Evolutionary conservation across 495 filamentous ascomycete species (phyloP).

Genomic region (Neurospora tetraspora): DNA sequence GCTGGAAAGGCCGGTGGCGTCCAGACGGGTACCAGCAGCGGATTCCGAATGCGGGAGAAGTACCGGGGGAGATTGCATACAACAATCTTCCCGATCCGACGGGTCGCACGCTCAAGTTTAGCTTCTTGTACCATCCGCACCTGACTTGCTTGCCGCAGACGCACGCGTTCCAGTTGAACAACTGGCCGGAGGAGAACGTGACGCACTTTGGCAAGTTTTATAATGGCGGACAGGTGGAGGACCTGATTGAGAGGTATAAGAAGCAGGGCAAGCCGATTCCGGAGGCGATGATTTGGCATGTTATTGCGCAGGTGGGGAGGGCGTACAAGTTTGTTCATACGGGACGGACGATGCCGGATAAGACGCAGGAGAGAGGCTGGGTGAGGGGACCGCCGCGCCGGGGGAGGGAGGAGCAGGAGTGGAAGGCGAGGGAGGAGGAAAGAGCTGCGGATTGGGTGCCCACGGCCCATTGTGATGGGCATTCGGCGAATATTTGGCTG

Average conservation of each 20-base stretch:
- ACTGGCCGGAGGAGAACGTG: not conserved
- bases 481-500: slow-evolving; percentile 3
- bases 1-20: not conserved
- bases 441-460: not conserved
- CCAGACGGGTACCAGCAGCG: not conserved
- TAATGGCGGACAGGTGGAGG: slow-evolving; percentile 3
- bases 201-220: slow-evolving; percentile 14
- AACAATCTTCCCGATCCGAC: fast-evolving
- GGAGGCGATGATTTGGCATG: slow-evolving; percentile 15
- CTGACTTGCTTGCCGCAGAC: not conserved
- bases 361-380: not conserved
- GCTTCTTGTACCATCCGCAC: not conserved
- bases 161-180: slow-evolving; percentile 4
- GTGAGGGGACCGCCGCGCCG: not conserved
- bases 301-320: slow-evolving; percentile 6
- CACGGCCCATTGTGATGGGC: not conserved
- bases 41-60: fast-evolving
- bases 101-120: not conserved
- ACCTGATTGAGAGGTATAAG: not conserved
- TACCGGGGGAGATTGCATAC: not conserved
- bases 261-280: not conserved
- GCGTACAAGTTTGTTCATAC: slow-evolving; percentile 7
- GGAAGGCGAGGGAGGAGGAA: not conserved
- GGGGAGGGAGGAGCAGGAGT: not conserved
- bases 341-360: not conserved